phyloP scores from a whole-genome alignment of 371 early-diverging fungal species.

The Dichotomocladium elegans region DNA sequence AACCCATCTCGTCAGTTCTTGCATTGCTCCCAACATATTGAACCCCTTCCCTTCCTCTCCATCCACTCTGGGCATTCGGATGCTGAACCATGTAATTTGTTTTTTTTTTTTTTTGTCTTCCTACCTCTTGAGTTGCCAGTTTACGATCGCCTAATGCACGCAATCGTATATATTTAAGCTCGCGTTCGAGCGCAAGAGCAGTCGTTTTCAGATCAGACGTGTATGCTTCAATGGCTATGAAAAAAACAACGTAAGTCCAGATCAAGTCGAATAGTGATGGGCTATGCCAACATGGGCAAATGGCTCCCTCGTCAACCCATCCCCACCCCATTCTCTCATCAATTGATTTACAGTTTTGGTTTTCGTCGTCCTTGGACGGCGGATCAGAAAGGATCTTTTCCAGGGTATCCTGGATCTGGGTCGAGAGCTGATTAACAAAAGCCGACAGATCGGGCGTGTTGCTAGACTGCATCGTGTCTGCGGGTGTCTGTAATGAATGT shows the following conservation, averaged over 20 bases:
- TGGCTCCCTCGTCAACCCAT: too few relatives aligned
- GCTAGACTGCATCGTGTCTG: background rate
- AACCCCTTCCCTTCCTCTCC: too few relatives aligned
- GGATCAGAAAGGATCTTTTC: conserved; percentile 26
- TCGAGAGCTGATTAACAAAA: conserved; percentile 16
- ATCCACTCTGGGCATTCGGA: background rate
- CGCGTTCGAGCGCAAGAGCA: conserved; percentile 23
- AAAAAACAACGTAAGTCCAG: background rate
- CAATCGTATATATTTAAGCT: conserved; percentile 23
- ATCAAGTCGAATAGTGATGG: too few relatives aligned
- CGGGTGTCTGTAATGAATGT: too few relatives aligned
- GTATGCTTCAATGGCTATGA: conserved; percentile 3
- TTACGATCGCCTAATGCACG: conserved; percentile 21
- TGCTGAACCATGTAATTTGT: background rate
- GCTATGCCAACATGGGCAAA: too few relatives aligned
- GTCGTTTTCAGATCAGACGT: conserved; percentile 14
- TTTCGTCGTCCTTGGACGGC: conserved; percentile 3
- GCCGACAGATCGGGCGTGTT: background rate
- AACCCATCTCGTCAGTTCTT: background rate
- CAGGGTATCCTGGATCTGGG: conserved; percentile 26
- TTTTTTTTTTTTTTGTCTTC: background rate
- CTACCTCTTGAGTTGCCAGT: conserved; percentile 26
- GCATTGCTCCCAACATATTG: background rate
- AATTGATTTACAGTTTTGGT: background rate
- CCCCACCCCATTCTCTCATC: background rate